Evolutionary conservation across 352 stramenopile genomes (phyloP), one percentile per base, ranked within the genome.

Genomic region (Globisporangium yorkense): DNA sequence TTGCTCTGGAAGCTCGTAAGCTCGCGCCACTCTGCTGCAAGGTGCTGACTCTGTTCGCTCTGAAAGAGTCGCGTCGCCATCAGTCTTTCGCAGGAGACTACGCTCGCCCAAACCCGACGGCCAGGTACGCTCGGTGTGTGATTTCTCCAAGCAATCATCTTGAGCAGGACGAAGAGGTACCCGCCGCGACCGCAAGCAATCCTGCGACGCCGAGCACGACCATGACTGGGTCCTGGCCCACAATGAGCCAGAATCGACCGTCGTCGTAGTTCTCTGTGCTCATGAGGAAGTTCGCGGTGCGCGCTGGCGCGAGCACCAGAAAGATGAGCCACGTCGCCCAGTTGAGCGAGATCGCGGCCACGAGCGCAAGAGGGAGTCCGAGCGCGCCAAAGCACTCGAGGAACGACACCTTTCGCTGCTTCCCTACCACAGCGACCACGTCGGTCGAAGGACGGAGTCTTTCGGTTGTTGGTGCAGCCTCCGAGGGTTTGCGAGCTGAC

Each of bases 1-100:
- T 55, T 56, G 2, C 68, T 66, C 3, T 70, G 39, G 33, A 72
- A 72, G 3, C 48, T 33, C 29, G 59, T 70, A 16, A 67, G 31
- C 1, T 57, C 50, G 12, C 16, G 63, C 62, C 69, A 76, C 2
- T 40, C n/a, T 3, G 29, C 33, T 10, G 2, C 6, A 33, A n/a
- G 57, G 49, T 59, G 59, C 15, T 59, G 18, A 49, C 63, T 73
- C 33, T 0, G 21, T 52, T n/a, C 21, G 39, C 56, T 35, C 13
- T 21, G 39, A 12, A 41, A 33, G 13, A 35, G 20, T 3, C 27
- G 55, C 12, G 33, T 16, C 9, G 35, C 3, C 21, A 27, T 43
- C 27, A 39, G 31, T 3, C 15, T 21, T 31, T 44, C 18, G 21
- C 54, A 51, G 4, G 21, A 43, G 16, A 48, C 21, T 5, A 54